A percentile compares a stretch with the other conserved stretches of the same genome.
These are phyloP conservation scores for Arbutus unedo DNA, from an alignment of 148 eudicot genomes.

Conservation along the genomic window DNA sequence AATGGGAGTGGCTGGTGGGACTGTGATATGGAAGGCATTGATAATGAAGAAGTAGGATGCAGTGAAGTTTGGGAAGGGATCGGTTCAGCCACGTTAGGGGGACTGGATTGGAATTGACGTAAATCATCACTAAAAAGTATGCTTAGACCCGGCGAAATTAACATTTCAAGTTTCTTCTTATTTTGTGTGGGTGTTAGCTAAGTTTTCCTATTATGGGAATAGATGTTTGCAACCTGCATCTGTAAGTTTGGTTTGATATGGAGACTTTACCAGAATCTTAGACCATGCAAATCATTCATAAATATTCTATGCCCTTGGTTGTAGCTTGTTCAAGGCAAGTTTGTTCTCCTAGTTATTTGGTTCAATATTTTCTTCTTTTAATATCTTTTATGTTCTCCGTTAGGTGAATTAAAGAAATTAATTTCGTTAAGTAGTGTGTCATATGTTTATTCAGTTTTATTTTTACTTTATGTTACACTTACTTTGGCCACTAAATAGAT, in stretches of 20 bases:
- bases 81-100: slow-evolving; percentile 77
- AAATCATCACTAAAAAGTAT: not conserved
- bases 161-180: not conserved
- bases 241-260: not conserved
- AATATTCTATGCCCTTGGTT: not conserved
- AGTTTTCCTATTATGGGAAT: not conserved
- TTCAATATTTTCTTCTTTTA: not conserved
- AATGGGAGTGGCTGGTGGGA: slow-evolving; percentile 96
- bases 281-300: not conserved
- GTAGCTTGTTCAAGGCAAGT: not conserved
- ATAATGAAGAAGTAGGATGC: slow-evolving; percentile 79
- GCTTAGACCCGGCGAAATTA: not conserved
- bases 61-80: slow-evolving; percentile 87
- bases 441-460: too few relatives aligned
- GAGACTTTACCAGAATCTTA: not conserved
- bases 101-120: slow-evolving; percentile 64
- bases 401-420: too few relatives aligned
- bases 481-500: too few relatives aligned
- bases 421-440: too few relatives aligned
- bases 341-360: not conserved
- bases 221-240: not conserved
- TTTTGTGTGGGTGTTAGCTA: not conserved
- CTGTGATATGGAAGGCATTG: slow-evolving; percentile 77
- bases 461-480: too few relatives aligned
- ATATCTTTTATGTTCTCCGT: too few relatives aligned